A percentile compares a stretch with the other conserved stretches of the same genome.
These are phyloP conservation scores for Reticulascus tulasneorum DNA, from an alignment of 2,329 filamentous ascomycete genomes.

Conservation along the genomic window DNA sequence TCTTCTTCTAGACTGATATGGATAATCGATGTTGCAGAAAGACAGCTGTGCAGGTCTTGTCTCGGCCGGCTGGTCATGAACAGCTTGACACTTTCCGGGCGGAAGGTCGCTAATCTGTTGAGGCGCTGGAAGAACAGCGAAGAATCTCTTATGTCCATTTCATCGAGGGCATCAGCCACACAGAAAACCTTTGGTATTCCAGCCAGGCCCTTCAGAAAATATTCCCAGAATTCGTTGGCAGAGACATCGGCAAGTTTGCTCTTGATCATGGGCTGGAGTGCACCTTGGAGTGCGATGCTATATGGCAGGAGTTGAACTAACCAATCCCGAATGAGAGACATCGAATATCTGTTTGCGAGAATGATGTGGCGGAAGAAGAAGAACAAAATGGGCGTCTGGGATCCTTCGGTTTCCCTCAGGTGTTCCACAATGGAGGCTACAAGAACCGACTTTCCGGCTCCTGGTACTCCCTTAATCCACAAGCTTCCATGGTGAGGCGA, in stretches of 20 bases:
- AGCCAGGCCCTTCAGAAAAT: conserved; percentile 12
- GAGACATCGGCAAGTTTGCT: conserved; percentile 10
- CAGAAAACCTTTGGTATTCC: conserved; percentile 21
- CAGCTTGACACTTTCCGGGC: conserved; percentile 27
- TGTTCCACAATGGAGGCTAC: conserved; percentile 22
- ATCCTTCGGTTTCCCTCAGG: conserved; percentile 10
- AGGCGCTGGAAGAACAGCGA: conserved; percentile 23
- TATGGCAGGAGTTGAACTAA: conserved; percentile 25
- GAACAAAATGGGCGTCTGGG: conserved; percentile 24
- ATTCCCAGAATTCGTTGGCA: conserved; percentile 15
- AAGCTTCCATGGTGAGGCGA: conserved; percentile 5
- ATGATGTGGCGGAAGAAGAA: conserved; percentile 37
- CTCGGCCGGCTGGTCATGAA: conserved; percentile 33
- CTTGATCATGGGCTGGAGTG: conserved; percentile 8
- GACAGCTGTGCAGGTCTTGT: conserved; percentile 16
- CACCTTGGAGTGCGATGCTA: conserved; percentile 20
- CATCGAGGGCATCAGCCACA: conserved; percentile 33
- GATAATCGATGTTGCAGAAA: conserved; percentile 14
- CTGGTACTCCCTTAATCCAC: conserved; percentile 15
- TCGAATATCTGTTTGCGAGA: conserved; percentile 22
- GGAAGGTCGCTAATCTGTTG: conserved; percentile 19
- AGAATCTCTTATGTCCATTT: conserved; percentile 27
- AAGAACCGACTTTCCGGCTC: conserved; percentile 23
- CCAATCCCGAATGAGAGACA: conserved; percentile 26
- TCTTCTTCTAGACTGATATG: conserved; percentile 24